Percentiles rank a stretch among this genome's conserved stretches.
phyloP scores from a whole-genome alignment of 1,284 basidiomycete species.

The Peniophora sp. region DNA sequence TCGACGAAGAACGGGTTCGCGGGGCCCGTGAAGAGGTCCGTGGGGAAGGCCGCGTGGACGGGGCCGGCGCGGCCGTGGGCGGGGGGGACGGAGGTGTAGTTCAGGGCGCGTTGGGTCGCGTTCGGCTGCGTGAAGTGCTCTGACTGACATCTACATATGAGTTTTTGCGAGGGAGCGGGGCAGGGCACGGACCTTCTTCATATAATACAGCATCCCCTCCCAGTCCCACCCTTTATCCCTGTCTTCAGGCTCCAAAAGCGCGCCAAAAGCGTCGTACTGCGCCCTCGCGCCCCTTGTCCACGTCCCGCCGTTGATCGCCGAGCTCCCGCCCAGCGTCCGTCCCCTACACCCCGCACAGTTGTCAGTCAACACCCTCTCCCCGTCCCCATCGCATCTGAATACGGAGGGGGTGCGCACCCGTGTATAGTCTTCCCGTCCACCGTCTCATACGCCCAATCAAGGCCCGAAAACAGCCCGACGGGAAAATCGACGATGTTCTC shows the following conservation, averaged over 20 bases:
- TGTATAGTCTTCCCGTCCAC: not conserved
- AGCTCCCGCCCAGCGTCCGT: not conserved
- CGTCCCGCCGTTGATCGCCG: not conserved
- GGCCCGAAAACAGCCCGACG: not conserved
- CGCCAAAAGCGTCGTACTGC: slow-evolving; percentile 1
- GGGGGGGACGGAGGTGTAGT: slow-evolving; percentile 33
- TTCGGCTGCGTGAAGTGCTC: slow-evolving; percentile 51
- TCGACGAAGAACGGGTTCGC: slow-evolving; percentile 44
- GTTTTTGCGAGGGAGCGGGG: too few species aligned
- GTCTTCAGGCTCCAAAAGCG: not conserved
- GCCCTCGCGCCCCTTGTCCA: not conserved
- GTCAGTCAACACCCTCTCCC: not conserved
- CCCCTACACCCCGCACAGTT: not conserved
- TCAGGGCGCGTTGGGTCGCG: slow-evolving; percentile 34
- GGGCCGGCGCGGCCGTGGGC: slow-evolving; percentile 51
- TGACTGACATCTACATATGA: slow-evolving; percentile 26
- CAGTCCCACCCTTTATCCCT: slow-evolving; percentile 48
- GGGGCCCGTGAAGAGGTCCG: slow-evolving; percentile 48
- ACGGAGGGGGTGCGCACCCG: not conserved
- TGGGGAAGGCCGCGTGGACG: slow-evolving; percentile 41
- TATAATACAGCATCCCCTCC: slow-evolving; percentile 39
- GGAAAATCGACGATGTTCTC: not conserved
- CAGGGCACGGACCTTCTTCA: slow-evolving; percentile 29
- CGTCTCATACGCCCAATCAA: not conserved
- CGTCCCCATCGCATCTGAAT: too few species aligned